Percentiles rank a stretch among this genome's conserved stretches.
Conservation (phyloP, 768 basidiomycete species). For the Termitomyces sp. region DNA sequence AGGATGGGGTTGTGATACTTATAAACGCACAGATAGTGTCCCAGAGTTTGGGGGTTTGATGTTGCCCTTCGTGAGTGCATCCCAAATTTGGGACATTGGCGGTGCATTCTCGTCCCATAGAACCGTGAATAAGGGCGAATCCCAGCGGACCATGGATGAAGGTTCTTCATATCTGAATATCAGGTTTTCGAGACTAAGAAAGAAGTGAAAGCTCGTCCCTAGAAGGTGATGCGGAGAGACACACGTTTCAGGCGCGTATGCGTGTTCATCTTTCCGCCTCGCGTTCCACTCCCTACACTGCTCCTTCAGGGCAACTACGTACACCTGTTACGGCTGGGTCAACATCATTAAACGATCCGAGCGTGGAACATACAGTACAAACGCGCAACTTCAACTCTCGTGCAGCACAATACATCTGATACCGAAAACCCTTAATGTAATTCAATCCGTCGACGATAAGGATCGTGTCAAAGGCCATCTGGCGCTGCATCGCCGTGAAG, state of each 20-base stretch:
- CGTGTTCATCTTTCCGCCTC: constrained; percentile 35
- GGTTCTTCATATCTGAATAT: constrained; percentile 92
- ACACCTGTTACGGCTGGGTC: constrained; percentile 45
- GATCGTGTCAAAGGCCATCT: constrained; percentile 65
- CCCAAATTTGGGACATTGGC: constrained; percentile 71
- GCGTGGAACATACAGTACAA: constrained; percentile 63
- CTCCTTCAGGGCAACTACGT: constrained; percentile 69
- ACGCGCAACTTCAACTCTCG: constrained; percentile 80
- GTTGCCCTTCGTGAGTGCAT: constrained; percentile 68
- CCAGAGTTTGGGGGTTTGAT: constrained; percentile 88
- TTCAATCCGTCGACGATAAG: constrained; percentile 89
- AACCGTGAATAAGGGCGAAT: constrained; percentile 88
- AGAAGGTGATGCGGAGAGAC: constrained; percentile 16
- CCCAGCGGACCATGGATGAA: constrained; percentile 98
- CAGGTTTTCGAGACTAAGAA: constrained; percentile 73
- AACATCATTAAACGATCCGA: neutral
- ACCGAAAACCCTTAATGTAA: constrained; percentile 98
- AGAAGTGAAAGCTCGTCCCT: neutral
- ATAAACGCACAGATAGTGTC: constrained; percentile 55
- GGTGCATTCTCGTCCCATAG: constrained; percentile 65
- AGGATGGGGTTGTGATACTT: neutral
- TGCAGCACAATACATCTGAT: constrained; percentile 96
- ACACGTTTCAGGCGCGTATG: constrained; percentile 73
- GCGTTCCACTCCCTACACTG: constrained; percentile 75
- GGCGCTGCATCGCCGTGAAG: constrained; percentile 77